Conservation (phyloP, 495 filamentous ascomycete species). For the Annulohypoxylon moriforme region DNA sequence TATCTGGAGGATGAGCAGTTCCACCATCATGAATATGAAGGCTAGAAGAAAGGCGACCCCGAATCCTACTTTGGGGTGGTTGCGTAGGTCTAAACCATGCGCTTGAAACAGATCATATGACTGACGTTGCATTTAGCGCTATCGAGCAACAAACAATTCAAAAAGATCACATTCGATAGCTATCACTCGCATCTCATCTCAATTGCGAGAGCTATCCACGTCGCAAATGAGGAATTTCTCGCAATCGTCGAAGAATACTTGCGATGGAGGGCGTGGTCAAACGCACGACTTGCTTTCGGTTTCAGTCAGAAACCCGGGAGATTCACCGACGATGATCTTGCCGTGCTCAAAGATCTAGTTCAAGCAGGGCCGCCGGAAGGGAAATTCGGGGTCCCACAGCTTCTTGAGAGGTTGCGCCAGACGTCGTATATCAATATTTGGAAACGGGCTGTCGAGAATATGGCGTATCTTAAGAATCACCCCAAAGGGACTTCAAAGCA, state of each 20-base stretch:
- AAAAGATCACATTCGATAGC: not conserved
- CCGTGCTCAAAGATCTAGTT: not conserved
- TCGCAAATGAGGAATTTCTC: slow-evolving; percentile 24
- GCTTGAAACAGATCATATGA: not conserved
- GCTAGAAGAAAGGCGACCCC: slow-evolving; percentile 11
- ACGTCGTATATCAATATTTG: slow-evolving; percentile 29
- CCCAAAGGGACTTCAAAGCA: slow-evolving; percentile 10
- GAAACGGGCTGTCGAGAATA: slow-evolving; percentile 27
- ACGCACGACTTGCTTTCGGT: not conserved
- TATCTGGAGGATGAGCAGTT: not conserved
- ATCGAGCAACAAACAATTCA: not conserved
- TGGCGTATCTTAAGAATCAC: slow-evolving; percentile 20
- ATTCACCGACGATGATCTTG: slow-evolving; percentile 15
- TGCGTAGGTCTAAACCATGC: slow-evolving; percentile 5
- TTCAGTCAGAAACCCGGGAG: slow-evolving; percentile 1
- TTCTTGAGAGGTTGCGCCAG: slow-evolving; percentile 13
- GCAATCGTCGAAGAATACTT: slow-evolving; percentile 28
- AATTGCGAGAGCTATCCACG: slow-evolving; percentile 18
- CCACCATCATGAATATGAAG: slow-evolving; percentile 6
- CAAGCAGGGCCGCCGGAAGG: not conserved
- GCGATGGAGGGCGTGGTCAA: not conserved
- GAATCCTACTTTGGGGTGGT: slow-evolving; percentile 24
- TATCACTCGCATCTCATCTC: slow-evolving; percentile 11
- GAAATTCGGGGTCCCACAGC: not conserved
- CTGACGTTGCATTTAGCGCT: slow-evolving; percentile 2